These are phyloP conservation scores for Blastomyces emzantsi DNA, from an alignment of 2,329 filamentous ascomycete genomes.

Conservation along the genomic window DNA sequence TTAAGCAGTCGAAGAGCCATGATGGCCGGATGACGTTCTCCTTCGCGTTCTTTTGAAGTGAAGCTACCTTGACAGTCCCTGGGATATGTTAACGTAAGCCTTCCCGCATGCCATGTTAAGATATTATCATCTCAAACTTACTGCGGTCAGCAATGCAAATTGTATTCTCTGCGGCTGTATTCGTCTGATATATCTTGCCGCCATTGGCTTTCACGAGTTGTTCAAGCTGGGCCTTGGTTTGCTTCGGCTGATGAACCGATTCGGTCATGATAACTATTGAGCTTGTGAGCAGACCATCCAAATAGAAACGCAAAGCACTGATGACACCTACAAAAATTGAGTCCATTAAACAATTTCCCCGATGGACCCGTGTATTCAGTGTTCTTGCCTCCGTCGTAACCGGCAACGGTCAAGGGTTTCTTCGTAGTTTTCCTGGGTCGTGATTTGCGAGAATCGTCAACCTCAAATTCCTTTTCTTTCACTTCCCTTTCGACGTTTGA, in stretches of 20 bases:
- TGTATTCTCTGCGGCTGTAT: conserved; percentile 52
- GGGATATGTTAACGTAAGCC: conserved; percentile 29
- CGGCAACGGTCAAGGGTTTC: conserved; percentile 65
- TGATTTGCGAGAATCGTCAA: conserved; percentile 59
- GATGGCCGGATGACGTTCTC: conserved; percentile 65
- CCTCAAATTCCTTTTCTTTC: conserved; percentile 64
- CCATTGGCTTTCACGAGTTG: conserved; percentile 73
- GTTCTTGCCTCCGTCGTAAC: conserved; percentile 49
- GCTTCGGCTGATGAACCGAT: conserved; percentile 50
- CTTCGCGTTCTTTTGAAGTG: conserved; percentile 62
- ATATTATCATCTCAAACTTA: conserved; percentile 19
- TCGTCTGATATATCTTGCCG: conserved; percentile 66
- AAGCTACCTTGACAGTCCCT: conserved; percentile 67
- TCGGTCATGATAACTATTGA: conserved; percentile 54
- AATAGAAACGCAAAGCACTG: neutral
- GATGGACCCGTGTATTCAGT: conserved; percentile 48
- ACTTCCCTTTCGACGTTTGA: conserved; percentile 59
- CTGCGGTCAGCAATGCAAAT: conserved; percentile 72
- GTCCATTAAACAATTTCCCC: conserved; percentile 60
- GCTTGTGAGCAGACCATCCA: conserved; percentile 11
- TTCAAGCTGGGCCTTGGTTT: conserved; percentile 70
- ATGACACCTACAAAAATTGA: conserved; percentile 57
- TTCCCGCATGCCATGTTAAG: neutral
- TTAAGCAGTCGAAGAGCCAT: conserved; percentile 79
- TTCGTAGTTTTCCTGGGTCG: conserved; percentile 49